These are phyloP conservation scores for Elymus sibiricus DNA, from an alignment of 176 grass and related monocot species.

Conservation along the genomic window DNA sequence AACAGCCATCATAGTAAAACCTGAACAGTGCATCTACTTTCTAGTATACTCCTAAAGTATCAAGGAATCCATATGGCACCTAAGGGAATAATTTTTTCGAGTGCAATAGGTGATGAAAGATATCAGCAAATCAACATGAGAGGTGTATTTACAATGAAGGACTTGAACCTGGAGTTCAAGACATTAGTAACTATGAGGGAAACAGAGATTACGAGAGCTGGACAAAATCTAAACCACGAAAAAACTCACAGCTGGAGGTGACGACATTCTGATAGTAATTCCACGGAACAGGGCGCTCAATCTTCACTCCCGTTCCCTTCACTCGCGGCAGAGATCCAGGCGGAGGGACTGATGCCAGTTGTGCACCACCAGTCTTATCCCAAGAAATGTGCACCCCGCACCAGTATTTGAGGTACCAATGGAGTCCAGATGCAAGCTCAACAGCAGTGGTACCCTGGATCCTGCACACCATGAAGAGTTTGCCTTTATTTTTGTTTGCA, in stretches of 20 bases:
- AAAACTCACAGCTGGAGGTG: conserved; percentile 93
- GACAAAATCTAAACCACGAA: conserved; percentile 16
- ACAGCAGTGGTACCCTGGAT: conserved; percentile 82
- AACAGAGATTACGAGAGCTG: background rate
- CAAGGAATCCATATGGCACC: too few species aligned
- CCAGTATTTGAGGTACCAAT: conserved; percentile 97
- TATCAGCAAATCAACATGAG: background rate
- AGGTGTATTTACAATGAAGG: background rate
- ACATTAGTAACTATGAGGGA: background rate
- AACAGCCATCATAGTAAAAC: background rate
- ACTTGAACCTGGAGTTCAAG: conserved; percentile 1
- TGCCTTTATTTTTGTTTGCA: background rate
- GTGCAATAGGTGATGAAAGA: background rate
- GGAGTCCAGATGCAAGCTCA: conserved; percentile 83
- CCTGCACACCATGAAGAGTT: conserved; percentile 41
- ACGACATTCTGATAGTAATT: conserved; percentile 99
- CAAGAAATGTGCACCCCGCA: conserved; percentile 88
- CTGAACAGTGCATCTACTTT: conserved; percentile 9
- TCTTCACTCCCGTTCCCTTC: conserved; percentile 55
- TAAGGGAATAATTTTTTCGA: background rate
- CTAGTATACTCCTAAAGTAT: background rate
- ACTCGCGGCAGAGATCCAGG: conserved; percentile 69
- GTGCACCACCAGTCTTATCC: conserved; percentile 87
- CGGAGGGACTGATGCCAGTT: conserved; percentile 52
- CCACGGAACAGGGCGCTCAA: conserved; percentile 89